Evolutionary conservation across 768 basidiomycete genomes (phyloP).

Genomic region (Boletus sensibilis): DNA sequence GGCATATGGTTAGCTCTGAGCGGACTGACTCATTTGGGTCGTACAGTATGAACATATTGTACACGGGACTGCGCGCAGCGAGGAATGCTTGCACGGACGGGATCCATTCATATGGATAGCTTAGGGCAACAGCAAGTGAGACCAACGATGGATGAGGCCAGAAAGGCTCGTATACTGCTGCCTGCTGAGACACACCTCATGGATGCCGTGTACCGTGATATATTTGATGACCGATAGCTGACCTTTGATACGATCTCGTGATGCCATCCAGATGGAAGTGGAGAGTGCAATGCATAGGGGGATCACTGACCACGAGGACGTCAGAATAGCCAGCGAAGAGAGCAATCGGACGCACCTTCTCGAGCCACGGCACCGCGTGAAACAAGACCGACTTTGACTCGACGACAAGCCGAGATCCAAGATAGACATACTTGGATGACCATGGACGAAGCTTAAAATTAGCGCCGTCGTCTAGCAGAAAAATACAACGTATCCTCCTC

Average conservation of each 20-base stretch:
- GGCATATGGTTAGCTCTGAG: background rate
- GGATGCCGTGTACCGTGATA: background rate
- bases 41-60: background rate
- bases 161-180: background rate
- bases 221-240: background rate
- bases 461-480: background rate
- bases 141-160: background rate
- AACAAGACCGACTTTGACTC: background rate
- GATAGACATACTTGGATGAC: background rate
- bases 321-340: background rate
- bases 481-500: background rate
- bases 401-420: slow-evolving; percentile 3
- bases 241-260: background rate
- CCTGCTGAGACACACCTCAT: background rate
- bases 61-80: background rate
- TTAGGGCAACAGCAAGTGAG: background rate
- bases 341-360: background rate
- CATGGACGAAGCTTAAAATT: background rate
- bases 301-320: slow-evolving; percentile 5
- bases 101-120: background rate
- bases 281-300: background rate
- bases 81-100: background rate
- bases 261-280: background rate
- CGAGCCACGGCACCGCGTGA: slow-evolving; percentile 3
- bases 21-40: background rate